These are phyloP conservation scores for Cenococcum geophilum DNA, from an alignment of 495 filamentous ascomycete species.

Conservation along the genomic window DNA sequence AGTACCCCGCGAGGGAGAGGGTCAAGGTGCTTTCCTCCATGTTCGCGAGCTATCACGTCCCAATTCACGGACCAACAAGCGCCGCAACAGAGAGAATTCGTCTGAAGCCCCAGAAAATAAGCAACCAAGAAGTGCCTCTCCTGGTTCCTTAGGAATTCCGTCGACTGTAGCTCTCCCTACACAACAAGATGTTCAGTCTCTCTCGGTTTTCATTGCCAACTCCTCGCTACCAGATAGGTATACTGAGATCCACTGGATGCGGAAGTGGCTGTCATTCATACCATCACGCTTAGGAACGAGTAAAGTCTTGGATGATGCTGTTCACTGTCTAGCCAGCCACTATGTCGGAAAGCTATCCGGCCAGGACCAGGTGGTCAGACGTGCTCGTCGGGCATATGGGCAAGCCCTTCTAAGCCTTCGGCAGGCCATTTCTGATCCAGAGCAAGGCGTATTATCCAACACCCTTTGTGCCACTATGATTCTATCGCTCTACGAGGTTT, in stretches of 20 bases:
- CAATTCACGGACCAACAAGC: not conserved
- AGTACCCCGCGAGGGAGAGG: not conserved
- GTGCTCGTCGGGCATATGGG: not conserved
- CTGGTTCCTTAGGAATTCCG: not conserved
- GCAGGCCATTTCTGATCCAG: not conserved
- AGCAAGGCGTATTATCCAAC: not conserved
- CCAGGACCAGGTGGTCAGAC: not conserved
- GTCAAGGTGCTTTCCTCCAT: conserved; percentile 1
- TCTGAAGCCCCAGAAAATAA: not conserved
- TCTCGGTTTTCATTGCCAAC: not conserved
- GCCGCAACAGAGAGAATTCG: not conserved
- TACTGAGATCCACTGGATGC: not conserved
- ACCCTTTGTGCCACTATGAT: not conserved
- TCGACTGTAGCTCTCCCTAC: not conserved
- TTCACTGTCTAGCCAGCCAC: not conserved
- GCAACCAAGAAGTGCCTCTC: not conserved
- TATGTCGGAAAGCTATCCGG: not conserved
- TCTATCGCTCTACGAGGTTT: not conserved
- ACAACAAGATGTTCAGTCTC: not conserved
- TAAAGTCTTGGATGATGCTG: conserved; percentile 2
- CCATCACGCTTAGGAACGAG: not conserved
- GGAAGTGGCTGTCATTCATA: conserved; percentile 1
- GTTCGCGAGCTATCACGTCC: not conserved
- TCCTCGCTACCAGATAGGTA: not conserved
- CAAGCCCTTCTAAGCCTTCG: not conserved